Conservation (phyloP, 139 green algal genomes). For the Zygnema circumcarinatum region DNA sequence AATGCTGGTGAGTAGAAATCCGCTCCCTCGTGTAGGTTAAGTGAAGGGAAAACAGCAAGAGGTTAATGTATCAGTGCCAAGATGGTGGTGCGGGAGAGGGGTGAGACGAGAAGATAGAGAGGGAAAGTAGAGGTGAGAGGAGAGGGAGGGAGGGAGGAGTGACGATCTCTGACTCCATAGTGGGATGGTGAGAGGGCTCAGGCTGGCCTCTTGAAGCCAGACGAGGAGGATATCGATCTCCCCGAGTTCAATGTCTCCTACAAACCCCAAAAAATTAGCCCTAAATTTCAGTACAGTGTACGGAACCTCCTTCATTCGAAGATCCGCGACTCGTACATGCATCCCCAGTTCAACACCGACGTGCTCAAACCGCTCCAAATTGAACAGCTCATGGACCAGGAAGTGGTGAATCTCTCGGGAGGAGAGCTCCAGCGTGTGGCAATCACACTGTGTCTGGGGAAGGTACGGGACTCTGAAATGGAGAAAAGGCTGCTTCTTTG, state of each 20-base stretch:
- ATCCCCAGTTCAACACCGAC: slow-evolving; percentile 79
- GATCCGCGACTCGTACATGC: slow-evolving; percentile 87
- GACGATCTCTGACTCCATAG: too few species aligned
- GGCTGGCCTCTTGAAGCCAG: slow-evolving; percentile 80
- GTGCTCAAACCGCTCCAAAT: slow-evolving; percentile 74
- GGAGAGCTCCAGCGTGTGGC: slow-evolving; percentile 88
- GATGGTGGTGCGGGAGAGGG: too few species aligned
- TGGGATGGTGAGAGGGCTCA: too few species aligned
- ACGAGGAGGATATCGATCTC: slow-evolving; percentile 69
- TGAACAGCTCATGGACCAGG: slow-evolving; percentile 92
- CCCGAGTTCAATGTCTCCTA: slow-evolving; percentile 91
- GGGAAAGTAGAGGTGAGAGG: too few species aligned
- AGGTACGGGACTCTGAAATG: slow-evolving; percentile 45
- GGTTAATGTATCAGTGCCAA: too few species aligned
- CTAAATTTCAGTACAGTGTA: slow-evolving; percentile 94
- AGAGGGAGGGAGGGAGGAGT: too few species aligned
- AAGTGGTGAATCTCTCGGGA: slow-evolving; percentile 94
- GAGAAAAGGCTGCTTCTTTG: too few species aligned
- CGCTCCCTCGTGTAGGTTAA: too few species aligned
- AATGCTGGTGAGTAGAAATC: slow-evolving; percentile 81
- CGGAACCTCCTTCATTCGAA: slow-evolving; percentile 94
- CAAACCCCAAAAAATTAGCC: slow-evolving; percentile 99
- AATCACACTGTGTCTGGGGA: slow-evolving; percentile 90
- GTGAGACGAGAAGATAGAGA: too few species aligned
- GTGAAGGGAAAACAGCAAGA: too few species aligned